Evolutionary conservation across 2,329 filamentous ascomycete genomes (phyloP), one percentile per base, ranked within the genome.

Genomic region (Fusarium zealandicum): DNA sequence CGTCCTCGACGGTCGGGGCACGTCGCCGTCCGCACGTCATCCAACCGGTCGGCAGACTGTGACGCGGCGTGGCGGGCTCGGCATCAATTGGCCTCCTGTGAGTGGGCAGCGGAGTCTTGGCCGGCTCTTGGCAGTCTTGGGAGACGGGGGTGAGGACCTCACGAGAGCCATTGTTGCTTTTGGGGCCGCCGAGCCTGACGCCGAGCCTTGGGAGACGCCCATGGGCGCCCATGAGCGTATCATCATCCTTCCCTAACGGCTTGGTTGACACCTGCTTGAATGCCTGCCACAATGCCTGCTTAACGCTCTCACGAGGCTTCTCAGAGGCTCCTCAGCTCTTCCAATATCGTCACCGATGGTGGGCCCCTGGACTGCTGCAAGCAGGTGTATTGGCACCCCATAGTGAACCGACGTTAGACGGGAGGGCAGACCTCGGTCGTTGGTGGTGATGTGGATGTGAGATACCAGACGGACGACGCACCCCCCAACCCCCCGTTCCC

Each of bases 31-130:
- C 50, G 60, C 59, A 65, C 64, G 59, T 64, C 64, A 66, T 62
- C 54, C 49, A 53, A 44, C 51, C 47, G 57, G 51, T 59, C 46
- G 42, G 43, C 31, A 55, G 57, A 39, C 49, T 62, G 59, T 67
- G 59, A 64, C 64, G 62, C 64, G 64, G 64, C 64, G 62, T 67
- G 59, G 62, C 63, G 64, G 59, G 51, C 51, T 64, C 54, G 64
- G 62, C 43, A 53, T 50, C 59, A 64, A 55, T 64, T 58, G 48
- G 35, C 52, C 31, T 53, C 57, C 7, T 51, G 50, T 57, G 51
- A 59, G 47, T 56, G 57, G 59, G 31, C 49, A n/a, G 28, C 22
- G 7, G 40, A 36, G 20, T 20, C 54, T 51, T 59, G 54, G 48
- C 43, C 39, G 45, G 39, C 51, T 42, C 62, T 65, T 65, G 62